Evolutionary conservation across 164 flowering plant species (phyloP), one percentile per base, ranked within the genome.

Genomic region (Aristolochia californica): DNA sequence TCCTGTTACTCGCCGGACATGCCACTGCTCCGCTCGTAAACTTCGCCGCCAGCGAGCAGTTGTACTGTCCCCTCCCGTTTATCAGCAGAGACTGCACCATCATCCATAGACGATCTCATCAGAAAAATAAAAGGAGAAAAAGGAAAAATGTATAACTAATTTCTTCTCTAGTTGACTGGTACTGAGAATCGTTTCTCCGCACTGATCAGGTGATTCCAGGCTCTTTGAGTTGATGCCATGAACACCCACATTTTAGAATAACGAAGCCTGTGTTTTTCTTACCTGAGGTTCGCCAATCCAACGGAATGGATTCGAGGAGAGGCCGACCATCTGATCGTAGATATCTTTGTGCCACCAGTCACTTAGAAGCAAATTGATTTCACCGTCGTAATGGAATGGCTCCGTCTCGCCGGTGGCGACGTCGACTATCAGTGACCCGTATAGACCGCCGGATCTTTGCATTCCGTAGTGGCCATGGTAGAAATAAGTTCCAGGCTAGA

Each of bases 221-320:
- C n/a, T n/a, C n/a, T n/a, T n/a, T n/a, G n/a, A n/a, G n/a, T n/a
- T n/a, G n/a, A n/a, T n/a, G n/a, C n/a, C n/a, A n/a, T n/a, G n/a
- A n/a, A n/a, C n/a, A n/a, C n/a, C n/a, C n/a, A n/a, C n/a, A n/a
- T n/a, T n/a, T n/a, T n/a, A n/a, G n/a, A n/a, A n/a, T n/a, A n/a
- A n/a, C n/a, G n/a, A n/a, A n/a, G n/a, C n/a, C n/a, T n/a, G n/a
- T n/a, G n/a, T n/a, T n/a, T n/a, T n/a, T n/a, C n/a, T n/a, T 48
- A 88, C 98, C 85, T 91, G 97, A 2, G 97, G 90, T 62, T 93
- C 96, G 16, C 88, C 91, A 22, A 87, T 68, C 96, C 98, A 93
- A 8, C 81, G 81, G 10, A 89, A 54, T 0, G 97, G 95, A 0
- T 52, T 75, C 50, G 91, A 80, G 11, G 88, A 81, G 45, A 93